Evolutionary conservation across 1,284 basidiomycete genomes (phyloP), one percentile per base, ranked within the genome.

Genomic region (Schizopora paradoxa): DNA sequence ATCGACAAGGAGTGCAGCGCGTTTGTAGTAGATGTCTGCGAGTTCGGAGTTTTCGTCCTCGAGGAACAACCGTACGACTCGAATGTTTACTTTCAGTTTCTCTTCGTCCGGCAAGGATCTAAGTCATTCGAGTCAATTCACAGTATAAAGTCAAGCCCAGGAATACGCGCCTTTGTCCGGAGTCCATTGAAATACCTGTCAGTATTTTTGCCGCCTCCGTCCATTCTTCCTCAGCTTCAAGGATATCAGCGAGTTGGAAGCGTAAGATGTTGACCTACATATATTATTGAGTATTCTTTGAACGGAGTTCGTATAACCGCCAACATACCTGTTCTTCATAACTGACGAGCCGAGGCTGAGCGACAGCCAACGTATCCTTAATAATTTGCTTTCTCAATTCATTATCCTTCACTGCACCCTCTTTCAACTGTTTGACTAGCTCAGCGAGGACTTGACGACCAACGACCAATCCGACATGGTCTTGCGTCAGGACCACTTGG

Each of bases 11-110:
- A 92, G 76, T 7, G 89, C 88, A n/a, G 96, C 95, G 43, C 95
- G 87, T 58, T 94, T 95, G 63, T 96, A 93, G 65, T 92, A 98
- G 5, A 89, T 87, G 62, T 99, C 95, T 29, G 96, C 96, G 62
- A 90, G 87, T 0, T 91, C 86, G 1, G 88, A 87, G 58, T 96
- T 91, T 60, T 92, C 91, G 32, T 96, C 94, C 70, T 98, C 94
- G 28, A 99, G 76, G n/a, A 95, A 75, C 3, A 99, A 75, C 16
- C 95, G 84, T 28, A 97, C 89, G 54, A 99, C 96, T 45, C 92
- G 86, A 51, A 99, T 85, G 62, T 97, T 95, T 33, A 96, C 77
- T 16, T 78, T 77, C 26, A 98, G 79, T 66, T 93, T 96, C 51
- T 93, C 90, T 50, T 83, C 79, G 61, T 94, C 91, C 7, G 84